A percentile compares a stretch with the other conserved stretches of the same genome.
phyloP scores from a whole-genome alignment of 2,329 filamentous ascomycete genomes.

The Fusarium devonianum region DNA sequence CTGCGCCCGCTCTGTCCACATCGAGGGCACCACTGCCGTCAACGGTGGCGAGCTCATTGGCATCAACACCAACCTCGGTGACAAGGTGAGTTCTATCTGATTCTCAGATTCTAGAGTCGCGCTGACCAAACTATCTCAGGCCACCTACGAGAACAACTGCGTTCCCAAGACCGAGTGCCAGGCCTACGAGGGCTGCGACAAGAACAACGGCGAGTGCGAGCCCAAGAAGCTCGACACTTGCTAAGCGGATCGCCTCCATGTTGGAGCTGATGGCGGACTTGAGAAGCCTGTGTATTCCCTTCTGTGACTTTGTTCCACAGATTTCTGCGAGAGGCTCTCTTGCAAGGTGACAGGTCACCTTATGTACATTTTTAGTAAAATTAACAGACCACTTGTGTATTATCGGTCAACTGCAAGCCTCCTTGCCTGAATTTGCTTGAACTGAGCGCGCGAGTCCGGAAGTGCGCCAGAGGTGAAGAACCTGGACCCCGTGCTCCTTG shows the following conservation, averaged over 20 bases:
- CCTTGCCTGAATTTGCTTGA: too few relatives aligned
- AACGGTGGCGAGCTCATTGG: conserved; percentile 51
- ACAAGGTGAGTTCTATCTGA: conserved; percentile 23
- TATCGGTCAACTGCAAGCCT: neutral
- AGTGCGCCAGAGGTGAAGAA: too few relatives aligned
- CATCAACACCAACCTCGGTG: conserved; percentile 50
- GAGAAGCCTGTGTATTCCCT: neutral
- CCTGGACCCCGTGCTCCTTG: too few relatives aligned
- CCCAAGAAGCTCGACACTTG: conserved; percentile 39
- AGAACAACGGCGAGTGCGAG: conserved; percentile 40
- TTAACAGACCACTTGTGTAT: neutral
- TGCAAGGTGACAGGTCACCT: conserved; percentile 2
- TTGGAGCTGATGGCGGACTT: neutral
- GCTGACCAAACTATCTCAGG: conserved; percentile 20
- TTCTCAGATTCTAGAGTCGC: neutral
- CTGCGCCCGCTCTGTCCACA: conserved; percentile 52
- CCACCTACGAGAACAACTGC: conserved; percentile 41
- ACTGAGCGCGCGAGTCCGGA: too few relatives aligned
- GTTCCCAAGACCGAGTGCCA: conserved; percentile 38
- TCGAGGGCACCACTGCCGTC: conserved; percentile 50
- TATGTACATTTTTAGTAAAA: neutral
- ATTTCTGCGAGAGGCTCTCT: neutral
- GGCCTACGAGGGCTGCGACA: conserved; percentile 40
- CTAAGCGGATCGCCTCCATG: conserved; percentile 21
- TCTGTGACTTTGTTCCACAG: neutral